phyloP scores from a whole-genome alignment of 345 rosid genomes.

The Litchi chinensis region DNA sequence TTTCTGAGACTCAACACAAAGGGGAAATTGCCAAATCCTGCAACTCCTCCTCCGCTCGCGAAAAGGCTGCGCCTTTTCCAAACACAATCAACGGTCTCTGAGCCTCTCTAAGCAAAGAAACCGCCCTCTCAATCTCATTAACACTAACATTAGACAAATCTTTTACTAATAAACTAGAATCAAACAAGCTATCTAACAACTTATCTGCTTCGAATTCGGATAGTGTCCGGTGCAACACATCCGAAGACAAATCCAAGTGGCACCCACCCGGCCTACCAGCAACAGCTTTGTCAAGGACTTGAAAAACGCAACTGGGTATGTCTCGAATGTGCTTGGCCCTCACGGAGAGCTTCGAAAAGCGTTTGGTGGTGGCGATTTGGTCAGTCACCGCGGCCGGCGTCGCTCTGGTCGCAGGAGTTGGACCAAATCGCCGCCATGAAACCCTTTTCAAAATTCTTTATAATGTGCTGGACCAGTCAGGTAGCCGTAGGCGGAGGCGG shows the following conservation, averaged over 20 bases:
- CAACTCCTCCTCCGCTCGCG: constrained; percentile 73
- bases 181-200: constrained; percentile 30
- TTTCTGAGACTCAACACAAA: too few relatives aligned
- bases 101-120: constrained; percentile 61
- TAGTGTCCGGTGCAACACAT: constrained; percentile 77
- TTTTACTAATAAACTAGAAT: too few relatives aligned
- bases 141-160: constrained; percentile 22
- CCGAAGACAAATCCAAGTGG: constrained; percentile 84
- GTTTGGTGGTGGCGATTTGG: constrained; percentile 79
- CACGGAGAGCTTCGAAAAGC: constrained; percentile 71
- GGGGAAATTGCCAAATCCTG: constrained; percentile 68
- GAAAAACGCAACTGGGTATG: constrained; percentile 72
- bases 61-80: constrained; percentile 94
- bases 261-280: constrained; percentile 91
- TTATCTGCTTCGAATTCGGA: constrained; percentile 67
- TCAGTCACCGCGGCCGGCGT: constrained; percentile 88
- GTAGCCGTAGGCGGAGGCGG: constrained; percentile 94
- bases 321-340: constrained; percentile 66
- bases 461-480: constrained; percentile 77
- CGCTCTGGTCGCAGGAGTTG: constrained; percentile 90
- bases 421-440: constrained; percentile 84
- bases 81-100: constrained; percentile 91
- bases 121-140: constrained; percentile 67
- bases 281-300: constrained; percentile 66
- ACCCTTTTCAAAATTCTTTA: constrained; percentile 92